A percentile compares a stretch with the other conserved stretches of the same genome.
These are phyloP conservation scores for Schizochytrium sp. DNA, from an alignment of 108 stramenopile genomes.

Conservation along the genomic window DNA sequence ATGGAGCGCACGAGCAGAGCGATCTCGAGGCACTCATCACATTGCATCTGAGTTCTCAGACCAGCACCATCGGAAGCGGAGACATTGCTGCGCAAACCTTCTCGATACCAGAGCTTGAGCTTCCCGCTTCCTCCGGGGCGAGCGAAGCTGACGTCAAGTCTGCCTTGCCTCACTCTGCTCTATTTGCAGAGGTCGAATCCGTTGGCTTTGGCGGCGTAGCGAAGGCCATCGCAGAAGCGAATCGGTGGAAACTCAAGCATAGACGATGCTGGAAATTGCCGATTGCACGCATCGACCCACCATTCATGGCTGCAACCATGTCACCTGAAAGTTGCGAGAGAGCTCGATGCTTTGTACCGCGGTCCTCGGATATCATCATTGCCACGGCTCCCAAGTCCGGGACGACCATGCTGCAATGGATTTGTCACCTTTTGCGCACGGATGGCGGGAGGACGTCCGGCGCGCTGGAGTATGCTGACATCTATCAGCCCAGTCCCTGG, in stretches of 20 bases:
- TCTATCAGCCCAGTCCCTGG: background rate
- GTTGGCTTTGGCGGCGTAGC: background rate
- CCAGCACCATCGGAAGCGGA: too few relatives aligned
- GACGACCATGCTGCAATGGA: background rate
- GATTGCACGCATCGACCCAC: background rate
- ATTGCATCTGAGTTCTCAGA: too few relatives aligned
- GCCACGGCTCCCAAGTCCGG: background rate
- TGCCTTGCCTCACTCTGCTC: background rate
- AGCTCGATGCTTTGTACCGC: background rate
- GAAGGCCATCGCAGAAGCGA: background rate
- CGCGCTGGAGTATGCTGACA: background rate
- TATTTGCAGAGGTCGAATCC: background rate
- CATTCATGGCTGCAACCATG: background rate
- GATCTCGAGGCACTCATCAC: too few relatives aligned
- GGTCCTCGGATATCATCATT: background rate
- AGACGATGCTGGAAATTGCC: background rate
- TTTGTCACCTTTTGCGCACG: background rate
- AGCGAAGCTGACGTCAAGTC: background rate
- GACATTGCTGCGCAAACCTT: too few relatives aligned
- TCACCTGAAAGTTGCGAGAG: background rate
- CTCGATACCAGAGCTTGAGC: background rate
- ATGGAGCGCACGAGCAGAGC: background rate
- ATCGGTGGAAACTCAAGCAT: background rate
- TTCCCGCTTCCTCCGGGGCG: background rate
- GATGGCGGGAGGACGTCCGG: background rate